Evolutionary conservation across 495 filamentous ascomycete genomes (phyloP), one percentile per base, ranked within the genome.

Genomic region (Penicillium salamii): DNA sequence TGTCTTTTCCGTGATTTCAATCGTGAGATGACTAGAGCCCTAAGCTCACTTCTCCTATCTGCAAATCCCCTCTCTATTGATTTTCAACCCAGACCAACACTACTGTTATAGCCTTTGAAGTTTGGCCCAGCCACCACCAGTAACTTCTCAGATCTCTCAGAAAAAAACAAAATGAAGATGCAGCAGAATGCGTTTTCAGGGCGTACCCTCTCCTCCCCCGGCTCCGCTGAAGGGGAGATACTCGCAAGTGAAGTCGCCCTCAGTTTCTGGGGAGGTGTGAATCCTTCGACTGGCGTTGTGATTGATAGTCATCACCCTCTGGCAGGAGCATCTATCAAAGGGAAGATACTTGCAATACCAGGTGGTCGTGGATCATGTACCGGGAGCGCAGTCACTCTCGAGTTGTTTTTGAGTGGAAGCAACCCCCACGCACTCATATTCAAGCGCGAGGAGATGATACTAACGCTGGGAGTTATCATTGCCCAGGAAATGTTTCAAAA

Each of bases 181-280:
- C 29, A 32, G 12, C 4, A 32, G 11, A 3, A 32, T 5, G 11
- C 29, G 5, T 11, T 32, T 3, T 7, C 11, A 3, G 29, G 29
- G 29, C 29, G 29, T 12, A 13, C 3, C 3, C 29, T 32, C 12
- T 32, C 29, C 29, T 32, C 29, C 3, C 29, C 29, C 29, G 29
- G 29, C 29, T 32, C 12, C n/a, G 35, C 36, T 6, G 34, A 40
- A 39, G 64, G 59, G 3, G 7, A 31, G 2, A 29, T 66, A 1
- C 34, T 66, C 2, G 28, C 50, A 3, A 55, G 54, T 31, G 34
- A 52, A 8, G n/a, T 55, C 7, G 52, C 45, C 0, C 54, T 70
- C 9, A 70, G 67, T 40, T 67, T 70, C 57, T 68, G 67, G 67
- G 67, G 62, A 5, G 67, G 64, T 3, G 57, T 68, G 1, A 28